Base-by-base conservation (phyloP, 1,284 basidiomycete genomes). In the Neolentinus lepideus region DNA sequence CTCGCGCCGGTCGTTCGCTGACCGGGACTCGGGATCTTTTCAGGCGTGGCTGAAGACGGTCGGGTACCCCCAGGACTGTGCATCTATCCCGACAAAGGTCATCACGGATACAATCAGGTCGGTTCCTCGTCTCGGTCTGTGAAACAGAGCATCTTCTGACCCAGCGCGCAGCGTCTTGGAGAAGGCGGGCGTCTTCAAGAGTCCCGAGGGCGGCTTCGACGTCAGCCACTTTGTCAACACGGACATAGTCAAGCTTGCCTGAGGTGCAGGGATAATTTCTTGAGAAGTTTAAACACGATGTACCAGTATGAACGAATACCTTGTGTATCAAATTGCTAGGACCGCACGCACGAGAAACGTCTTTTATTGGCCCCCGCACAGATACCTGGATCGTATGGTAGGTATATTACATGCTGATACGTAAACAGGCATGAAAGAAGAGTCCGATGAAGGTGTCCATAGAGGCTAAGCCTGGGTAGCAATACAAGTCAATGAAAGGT, bases 31-130 rank as follows among this genome's bases (percentile, higher is more conserved):
- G n/a, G n/a, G 11, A 21, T 47, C 22, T 43, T 19, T 46, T 46
- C 64, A 88, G 79, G 85, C 88, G 45, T 95, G 93, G 93, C 73
- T 94, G 58, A 73, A 80, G 65, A 90, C 85, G 2, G 92, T 94
- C 26, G 76, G 74, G 3, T 95, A 93, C 69, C 84, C 90, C 4
- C 62, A 77, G 4, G 76, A 85, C 63, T 88, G 92, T 59, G 69
- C 75, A 2, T 74, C 74, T 35, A 85, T 94, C 52, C 77, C 85
- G 6, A 71, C 70, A 25, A 71, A 78, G 31, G 84, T 92, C 10
- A 77, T 95, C 21, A 67, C 68, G 3, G 77, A 89, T 53, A 94
- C 92, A 0, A 71, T 94, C 26, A 72, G 74, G 88, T 89, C 65
- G 64, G 82, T 68, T 6, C n/a, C 29, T 4, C 25, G 12, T 27